Percentiles rank a stretch among this genome's conserved stretches.
These are phyloP conservation scores for Botrytis hyacinthi DNA, from an alignment of 2,329 filamentous ascomycete species.

Conservation along the genomic window DNA sequence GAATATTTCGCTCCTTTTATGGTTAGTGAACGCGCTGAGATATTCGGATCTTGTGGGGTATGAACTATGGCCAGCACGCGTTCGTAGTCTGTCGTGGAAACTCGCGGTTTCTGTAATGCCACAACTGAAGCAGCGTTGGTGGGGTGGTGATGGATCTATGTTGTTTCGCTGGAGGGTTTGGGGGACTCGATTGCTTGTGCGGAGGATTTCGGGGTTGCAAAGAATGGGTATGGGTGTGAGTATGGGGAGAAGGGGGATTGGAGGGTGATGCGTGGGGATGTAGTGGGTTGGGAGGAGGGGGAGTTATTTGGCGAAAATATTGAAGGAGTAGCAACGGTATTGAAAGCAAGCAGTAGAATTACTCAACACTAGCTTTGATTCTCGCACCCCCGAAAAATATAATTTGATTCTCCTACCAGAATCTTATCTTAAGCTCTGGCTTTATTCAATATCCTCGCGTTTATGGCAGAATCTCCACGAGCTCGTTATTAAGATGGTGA, in stretches of 20 bases:
- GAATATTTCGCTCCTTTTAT: conserved; percentile 10
- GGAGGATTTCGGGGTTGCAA: conserved; percentile 30
- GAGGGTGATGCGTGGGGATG: conserved; percentile 30
- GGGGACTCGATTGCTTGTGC: conserved; percentile 20
- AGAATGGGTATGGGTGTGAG: conserved; percentile 21
- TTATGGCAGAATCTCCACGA: neutral
- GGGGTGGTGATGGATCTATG: conserved; percentile 40
- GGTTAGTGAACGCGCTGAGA: conserved; percentile 20
- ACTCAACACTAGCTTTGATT: conserved; percentile 17
- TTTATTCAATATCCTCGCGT: conserved; percentile 5
- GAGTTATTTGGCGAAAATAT: conserved; percentile 31
- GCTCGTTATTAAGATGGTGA: neutral
- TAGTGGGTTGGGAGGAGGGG: conserved; percentile 26
- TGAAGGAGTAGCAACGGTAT: conserved; percentile 10
- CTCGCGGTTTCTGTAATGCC: conserved; percentile 35
- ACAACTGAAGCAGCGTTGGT: conserved; percentile 39
- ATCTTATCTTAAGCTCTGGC: neutral
- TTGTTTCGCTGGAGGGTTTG: conserved; percentile 34
- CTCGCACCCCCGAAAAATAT: neutral
- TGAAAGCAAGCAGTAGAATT: neutral
- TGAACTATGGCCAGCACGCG: conserved; percentile 41
- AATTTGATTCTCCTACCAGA: neutral
- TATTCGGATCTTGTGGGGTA: conserved; percentile 21
- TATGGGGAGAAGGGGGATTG: conserved; percentile 33
- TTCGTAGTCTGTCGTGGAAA: conserved; percentile 40